Evolutionary conservation across 345 rosid species (phyloP).

Genomic region (Camelina neglecta): DNA sequence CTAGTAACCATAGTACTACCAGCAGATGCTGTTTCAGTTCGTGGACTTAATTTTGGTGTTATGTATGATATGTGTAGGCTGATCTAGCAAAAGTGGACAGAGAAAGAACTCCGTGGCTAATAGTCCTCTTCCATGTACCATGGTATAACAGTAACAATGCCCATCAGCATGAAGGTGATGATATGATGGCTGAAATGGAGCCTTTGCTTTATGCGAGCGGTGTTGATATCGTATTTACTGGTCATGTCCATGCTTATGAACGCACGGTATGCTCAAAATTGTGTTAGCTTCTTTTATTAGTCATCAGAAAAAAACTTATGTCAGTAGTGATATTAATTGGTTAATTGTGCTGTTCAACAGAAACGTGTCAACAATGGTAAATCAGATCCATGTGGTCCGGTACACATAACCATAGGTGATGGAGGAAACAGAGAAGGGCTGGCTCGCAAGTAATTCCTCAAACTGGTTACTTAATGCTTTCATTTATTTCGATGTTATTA

Average conservation of each 20-base stretch:
- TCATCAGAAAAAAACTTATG: neutral
- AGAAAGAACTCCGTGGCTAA: slow-evolving; percentile 86
- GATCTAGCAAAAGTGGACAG: slow-evolving; percentile 84
- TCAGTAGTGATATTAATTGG: slow-evolving; percentile 28
- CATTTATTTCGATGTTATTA: neutral
- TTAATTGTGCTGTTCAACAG: slow-evolving; percentile 47
- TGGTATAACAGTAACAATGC: slow-evolving; percentile 95
- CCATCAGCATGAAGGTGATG: slow-evolving; percentile 83
- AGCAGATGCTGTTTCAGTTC: slow-evolving; percentile 9
- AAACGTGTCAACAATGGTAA: slow-evolving; percentile 70
- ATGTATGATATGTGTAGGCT: slow-evolving; percentile 50
- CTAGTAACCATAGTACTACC: neutral
- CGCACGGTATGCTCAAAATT: slow-evolving; percentile 60
- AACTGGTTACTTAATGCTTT: slow-evolving; percentile 13
- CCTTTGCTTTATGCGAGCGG: slow-evolving; percentile 79
- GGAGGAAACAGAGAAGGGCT: slow-evolving; percentile 97
- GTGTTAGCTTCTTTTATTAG: neutral
- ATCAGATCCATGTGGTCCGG: slow-evolving; percentile 71
- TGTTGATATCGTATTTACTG: slow-evolving; percentile 78
- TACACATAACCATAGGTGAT: slow-evolving; percentile 90
- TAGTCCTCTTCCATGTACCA: slow-evolving; percentile 80
- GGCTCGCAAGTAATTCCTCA: slow-evolving; percentile 62
- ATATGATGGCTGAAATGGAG: slow-evolving; percentile 87
- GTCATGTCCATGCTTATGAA: slow-evolving; percentile 98
- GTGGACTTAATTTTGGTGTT: neutral